phyloP scores from a whole-genome alignment of 352 stramenopile genomes.

The Globisporangium canariense region DNA sequence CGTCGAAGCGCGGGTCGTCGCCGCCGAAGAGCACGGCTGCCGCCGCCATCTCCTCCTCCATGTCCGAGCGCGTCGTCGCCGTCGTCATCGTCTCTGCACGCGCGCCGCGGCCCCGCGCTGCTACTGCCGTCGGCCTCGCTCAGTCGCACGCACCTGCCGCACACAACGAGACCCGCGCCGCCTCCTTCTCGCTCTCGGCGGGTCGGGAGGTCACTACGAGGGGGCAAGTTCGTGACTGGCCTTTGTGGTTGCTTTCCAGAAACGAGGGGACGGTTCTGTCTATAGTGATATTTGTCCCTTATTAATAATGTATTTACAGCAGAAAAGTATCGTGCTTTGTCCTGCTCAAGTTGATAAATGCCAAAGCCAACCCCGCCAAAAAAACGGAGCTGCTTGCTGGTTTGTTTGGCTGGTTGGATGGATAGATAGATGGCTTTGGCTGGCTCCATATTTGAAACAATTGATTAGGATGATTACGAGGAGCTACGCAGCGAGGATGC shows the following conservation, averaged over 20 bases:
- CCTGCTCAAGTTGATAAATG: neutral
- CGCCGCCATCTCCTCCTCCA: slow-evolving; percentile 54
- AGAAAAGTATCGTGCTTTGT: neutral
- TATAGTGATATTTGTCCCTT: neutral
- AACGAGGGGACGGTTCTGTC: neutral
- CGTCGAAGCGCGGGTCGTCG: slow-evolving; percentile 47
- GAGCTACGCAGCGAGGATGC: neutral
- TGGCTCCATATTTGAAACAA: neutral
- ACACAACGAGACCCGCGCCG: slow-evolving; percentile 11
- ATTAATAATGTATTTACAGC: neutral
- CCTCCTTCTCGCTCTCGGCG: slow-evolving; percentile 6
- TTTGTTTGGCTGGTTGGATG: too few relatives aligned
- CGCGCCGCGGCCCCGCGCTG: slow-evolving; percentile 10
- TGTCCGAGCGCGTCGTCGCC: slow-evolving; percentile 15
- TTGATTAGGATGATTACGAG: neutral
- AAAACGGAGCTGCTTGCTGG: too few relatives aligned
- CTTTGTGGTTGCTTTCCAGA: slow-evolving; percentile 1
- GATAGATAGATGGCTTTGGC: too few relatives aligned
- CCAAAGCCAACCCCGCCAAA: neutral
- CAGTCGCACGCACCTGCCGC: slow-evolving; percentile 5
- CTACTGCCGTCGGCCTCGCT: slow-evolving; percentile 14
- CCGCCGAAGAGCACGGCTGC: slow-evolving; percentile 51
- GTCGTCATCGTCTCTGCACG: slow-evolving; percentile 11
- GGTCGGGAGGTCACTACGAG: neutral
- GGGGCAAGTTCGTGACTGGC: slow-evolving; percentile 17